phyloP scores from a whole-genome alignment of 176 grass and related monocot genomes.

The Chrysopogon serrulatus region DNA sequence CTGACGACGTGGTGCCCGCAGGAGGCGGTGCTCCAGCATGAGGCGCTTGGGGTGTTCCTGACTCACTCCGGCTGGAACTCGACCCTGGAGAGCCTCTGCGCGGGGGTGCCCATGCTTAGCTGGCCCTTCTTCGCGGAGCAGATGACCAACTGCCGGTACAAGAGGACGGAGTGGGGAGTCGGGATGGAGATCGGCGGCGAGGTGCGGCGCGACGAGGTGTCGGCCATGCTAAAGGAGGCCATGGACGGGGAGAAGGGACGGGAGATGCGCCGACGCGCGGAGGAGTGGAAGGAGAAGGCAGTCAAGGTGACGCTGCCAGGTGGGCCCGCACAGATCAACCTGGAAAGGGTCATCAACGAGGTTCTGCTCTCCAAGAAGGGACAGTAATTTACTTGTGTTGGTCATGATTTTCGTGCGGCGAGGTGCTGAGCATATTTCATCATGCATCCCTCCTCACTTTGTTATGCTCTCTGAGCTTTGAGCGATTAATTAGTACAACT shows the following conservation, averaged over 20 bases:
- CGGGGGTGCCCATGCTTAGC: conserved; percentile 64
- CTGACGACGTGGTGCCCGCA: conserved; percentile 70
- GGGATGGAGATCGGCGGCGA: conserved; percentile 67
- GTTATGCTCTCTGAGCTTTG: too few relatives aligned
- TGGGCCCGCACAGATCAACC: neutral
- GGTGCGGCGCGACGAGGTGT: conserved; percentile 46
- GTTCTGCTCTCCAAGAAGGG: conserved; percentile 1
- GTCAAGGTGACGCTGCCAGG: neutral
- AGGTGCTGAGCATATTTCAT: too few relatives aligned
- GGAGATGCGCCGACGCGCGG: conserved; percentile 45
- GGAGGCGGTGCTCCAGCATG: conserved; percentile 56
- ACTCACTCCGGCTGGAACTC: conserved; percentile 88
- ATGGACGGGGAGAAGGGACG: conserved; percentile 63
- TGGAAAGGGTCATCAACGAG: conserved; percentile 7
- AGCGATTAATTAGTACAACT: too few relatives aligned
- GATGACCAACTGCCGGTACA: conserved; percentile 61
- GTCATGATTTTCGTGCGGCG: too few relatives aligned
- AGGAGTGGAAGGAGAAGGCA: conserved; percentile 45
- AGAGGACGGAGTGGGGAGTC: conserved; percentile 55
- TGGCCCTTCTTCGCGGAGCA: conserved; percentile 91
- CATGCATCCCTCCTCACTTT: too few relatives aligned
- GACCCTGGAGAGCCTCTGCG: conserved; percentile 60
- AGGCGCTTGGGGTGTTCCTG: conserved; percentile 53
- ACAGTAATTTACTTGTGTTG: too few relatives aligned
- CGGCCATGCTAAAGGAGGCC: conserved; percentile 36